Percentiles rank a stretch among this genome's conserved stretches.
phyloP scores from a whole-genome alignment of 1,139 yeast species.

The Saccharomycopsis hybrid region DNA sequence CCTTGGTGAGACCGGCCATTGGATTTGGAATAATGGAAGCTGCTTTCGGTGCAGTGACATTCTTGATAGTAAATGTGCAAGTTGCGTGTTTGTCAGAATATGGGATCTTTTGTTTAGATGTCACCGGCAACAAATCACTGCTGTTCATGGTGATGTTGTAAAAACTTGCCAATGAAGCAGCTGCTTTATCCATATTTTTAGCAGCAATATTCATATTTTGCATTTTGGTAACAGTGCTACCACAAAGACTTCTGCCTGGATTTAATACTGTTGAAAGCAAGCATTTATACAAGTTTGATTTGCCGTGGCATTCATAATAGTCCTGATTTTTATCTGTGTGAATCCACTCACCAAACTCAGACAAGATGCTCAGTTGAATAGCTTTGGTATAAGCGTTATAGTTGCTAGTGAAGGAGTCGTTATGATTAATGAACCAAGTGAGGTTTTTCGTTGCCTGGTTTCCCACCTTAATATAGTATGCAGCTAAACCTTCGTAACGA shows the following conservation, averaged over 20 bases:
- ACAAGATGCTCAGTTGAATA: constrained; percentile 9
- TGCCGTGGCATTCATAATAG: constrained; percentile 8
- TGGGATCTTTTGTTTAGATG: background rate
- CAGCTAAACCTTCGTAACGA: constrained; percentile 10
- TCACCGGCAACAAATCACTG: constrained; percentile 3
- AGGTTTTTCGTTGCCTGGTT: constrained; percentile 11
- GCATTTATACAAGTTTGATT: background rate
- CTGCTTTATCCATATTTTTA: background rate
- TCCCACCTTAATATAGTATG: constrained; percentile 15
- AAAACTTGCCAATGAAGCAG: constrained; percentile 2
- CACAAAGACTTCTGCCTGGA: background rate
- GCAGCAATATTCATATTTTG: constrained; percentile 6
- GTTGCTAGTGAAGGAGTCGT: constrained; percentile 6
- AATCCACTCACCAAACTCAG: constrained; percentile 14
- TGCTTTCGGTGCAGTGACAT: constrained; percentile 15
- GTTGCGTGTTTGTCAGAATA: background rate
- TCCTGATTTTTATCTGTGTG: background rate
- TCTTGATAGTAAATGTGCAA: constrained; percentile 2
- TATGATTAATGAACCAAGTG: constrained; percentile 9
- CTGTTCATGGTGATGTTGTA: constrained; percentile 5
- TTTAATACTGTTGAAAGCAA: background rate
- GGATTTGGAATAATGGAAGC: constrained; percentile 13
- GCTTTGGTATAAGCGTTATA: constrained; percentile 13
- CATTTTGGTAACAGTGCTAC: background rate
- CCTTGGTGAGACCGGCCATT: constrained; percentile 4